Evolutionary conservation across 2,329 filamentous ascomycete genomes (phyloP), one percentile per base, ranked within the genome.

Genomic region (Dissoconium aciculare): DNA sequence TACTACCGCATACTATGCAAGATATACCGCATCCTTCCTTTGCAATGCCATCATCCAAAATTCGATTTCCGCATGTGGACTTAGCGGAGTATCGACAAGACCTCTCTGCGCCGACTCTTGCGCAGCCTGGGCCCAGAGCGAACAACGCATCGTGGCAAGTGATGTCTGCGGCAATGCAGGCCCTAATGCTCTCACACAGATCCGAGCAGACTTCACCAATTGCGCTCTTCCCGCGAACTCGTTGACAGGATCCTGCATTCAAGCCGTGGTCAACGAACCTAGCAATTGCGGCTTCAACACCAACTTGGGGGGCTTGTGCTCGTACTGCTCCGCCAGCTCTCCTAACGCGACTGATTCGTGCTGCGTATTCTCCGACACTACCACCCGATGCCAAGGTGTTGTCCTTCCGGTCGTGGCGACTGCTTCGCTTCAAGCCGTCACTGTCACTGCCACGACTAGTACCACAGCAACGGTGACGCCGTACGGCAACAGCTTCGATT

Each of bases 1-100:
- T 52, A 77, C 83, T 3, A 77, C 72, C 43, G 69, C 78, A 47
- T 71, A 85, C 49, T 98, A 98, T 58, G 87, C 89, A 28, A 78
- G 89, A 46, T 98, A 87, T 58, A 92, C 87, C 4, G 89, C 74
- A 27, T 89, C 80, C 38, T 77, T 91, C 40, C 69, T 98, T 41
- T 98, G 89, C 67, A 95, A 91, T 63, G 70, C 81, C 42, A 79
- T 98, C 50, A 71, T 98, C 30, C 89, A 98, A 57, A 85, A 83
- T 51, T 95, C 89, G 4, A 73, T 78, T 46, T 52, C 59, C 8
- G 51, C 67, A 15, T 98, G 89, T 57, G 57, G 60, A 12, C 60
- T 91, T 27, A 68, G 75, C 0, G 55, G 64, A n/a, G 58, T 66
- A 16, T 61, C 75, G 25, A 72, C 80, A 4, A 64, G 65, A 35